A percentile compares a stretch with the other conserved stretches of the same genome.
Conservation (phyloP, 2,329 filamentous ascomycete species). For the Diaporthe humulicola region DNA sequence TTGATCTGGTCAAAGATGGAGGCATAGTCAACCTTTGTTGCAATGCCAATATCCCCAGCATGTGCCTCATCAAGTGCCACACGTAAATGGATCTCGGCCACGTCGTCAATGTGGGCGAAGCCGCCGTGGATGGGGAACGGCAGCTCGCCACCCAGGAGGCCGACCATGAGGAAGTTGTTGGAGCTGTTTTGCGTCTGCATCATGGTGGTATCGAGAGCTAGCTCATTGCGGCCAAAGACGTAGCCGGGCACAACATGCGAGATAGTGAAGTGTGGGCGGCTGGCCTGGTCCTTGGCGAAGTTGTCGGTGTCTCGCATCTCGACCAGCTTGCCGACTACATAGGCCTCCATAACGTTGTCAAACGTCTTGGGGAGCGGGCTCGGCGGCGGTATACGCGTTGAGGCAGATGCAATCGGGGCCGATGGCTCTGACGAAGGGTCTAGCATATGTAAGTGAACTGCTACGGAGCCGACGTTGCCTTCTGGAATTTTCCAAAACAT, state of each 20-base stretch:
- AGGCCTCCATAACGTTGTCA: constrained; percentile 41
- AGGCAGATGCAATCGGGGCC: constrained; percentile 38
- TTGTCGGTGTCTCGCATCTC: constrained; percentile 44
- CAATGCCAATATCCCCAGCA: constrained; percentile 42
- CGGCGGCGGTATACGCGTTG: constrained; percentile 42
- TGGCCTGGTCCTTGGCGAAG: constrained; percentile 41
- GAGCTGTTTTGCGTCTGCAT: constrained; percentile 47
- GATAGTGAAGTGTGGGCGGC: constrained; percentile 44
- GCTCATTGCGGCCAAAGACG: constrained; percentile 47
- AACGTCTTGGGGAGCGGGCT: constrained; percentile 41
- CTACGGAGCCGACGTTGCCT: neutral
- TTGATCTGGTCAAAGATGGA: constrained; percentile 43
- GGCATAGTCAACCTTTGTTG: constrained; percentile 42
- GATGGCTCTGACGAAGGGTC: constrained; percentile 20
- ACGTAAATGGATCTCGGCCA: constrained; percentile 43
- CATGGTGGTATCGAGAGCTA: constrained; percentile 42
- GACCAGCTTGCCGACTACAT: constrained; percentile 43
- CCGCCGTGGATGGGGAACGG: constrained; percentile 38
- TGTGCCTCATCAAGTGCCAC: constrained; percentile 41
- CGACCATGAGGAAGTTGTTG: constrained; percentile 45
- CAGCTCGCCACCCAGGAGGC: constrained; percentile 42
- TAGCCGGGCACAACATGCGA: constrained; percentile 46
- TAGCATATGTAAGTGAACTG: neutral
- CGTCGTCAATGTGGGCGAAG: constrained; percentile 44
- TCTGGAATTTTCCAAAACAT: neutral